Percentiles rank a stretch among this genome's conserved stretches.
Conservation (phyloP, 2,329 filamentous ascomycete genomes). For the Zasmidium angulare region DNA sequence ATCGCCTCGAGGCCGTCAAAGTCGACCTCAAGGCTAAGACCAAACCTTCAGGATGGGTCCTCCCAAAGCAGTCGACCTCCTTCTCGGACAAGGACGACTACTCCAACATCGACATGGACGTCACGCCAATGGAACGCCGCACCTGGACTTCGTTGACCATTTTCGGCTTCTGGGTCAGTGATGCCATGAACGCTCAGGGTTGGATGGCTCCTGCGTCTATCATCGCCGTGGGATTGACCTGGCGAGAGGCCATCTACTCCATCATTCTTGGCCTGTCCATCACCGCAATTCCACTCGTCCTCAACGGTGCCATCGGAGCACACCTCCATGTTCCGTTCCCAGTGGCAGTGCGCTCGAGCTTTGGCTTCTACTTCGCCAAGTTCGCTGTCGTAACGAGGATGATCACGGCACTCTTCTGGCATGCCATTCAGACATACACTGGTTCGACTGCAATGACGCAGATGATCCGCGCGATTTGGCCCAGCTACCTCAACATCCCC, state of each 20-base stretch:
- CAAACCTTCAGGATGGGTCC: constrained; percentile 41
- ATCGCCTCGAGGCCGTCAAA: constrained; percentile 33
- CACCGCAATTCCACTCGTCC: constrained; percentile 27
- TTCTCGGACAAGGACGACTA: constrained; percentile 43
- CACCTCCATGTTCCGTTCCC: constrained; percentile 57
- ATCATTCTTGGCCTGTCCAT: constrained; percentile 37
- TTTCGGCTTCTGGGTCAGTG: constrained; percentile 48
- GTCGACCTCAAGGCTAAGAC: constrained; percentile 36
- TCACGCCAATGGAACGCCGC: constrained; percentile 45
- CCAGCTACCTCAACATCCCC: constrained; percentile 53
- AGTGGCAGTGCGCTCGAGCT: constrained; percentile 55
- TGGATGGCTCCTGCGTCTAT: constrained; percentile 41
- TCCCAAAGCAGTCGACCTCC: constrained; percentile 40
- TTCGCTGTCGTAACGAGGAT: constrained; percentile 54
- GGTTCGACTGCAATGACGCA: constrained; percentile 56
- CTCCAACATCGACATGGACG: constrained; percentile 49
- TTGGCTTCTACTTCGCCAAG: constrained; percentile 59
- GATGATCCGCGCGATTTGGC: constrained; percentile 59
- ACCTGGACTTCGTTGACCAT: constrained; percentile 47
- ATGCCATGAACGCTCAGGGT: constrained; percentile 46
- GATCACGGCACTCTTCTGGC: constrained; percentile 61
- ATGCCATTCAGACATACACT: constrained; percentile 66
- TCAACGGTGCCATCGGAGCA: constrained; percentile 49
- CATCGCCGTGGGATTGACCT: constrained; percentile 47
- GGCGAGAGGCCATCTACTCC: constrained; percentile 38